Conservation (phyloP, 768 basidiomycete genomes). For the Daedaleopsis sinensis region DNA sequence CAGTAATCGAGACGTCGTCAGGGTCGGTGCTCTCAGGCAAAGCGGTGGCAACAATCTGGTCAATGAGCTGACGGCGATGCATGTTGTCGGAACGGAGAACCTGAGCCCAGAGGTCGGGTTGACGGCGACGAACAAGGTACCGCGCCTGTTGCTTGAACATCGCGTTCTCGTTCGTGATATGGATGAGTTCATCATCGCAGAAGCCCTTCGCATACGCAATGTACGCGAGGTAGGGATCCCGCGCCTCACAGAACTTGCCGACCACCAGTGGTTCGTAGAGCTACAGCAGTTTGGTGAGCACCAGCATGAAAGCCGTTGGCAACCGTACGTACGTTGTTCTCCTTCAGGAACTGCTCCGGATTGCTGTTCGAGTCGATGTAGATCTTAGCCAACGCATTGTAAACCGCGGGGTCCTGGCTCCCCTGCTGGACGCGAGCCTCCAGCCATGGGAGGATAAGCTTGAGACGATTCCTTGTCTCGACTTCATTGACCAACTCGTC, state of each 20-base stretch:
- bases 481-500: constrained; percentile 98
- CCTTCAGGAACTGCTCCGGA: constrained; percentile 96
- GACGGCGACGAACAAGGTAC: constrained; percentile 95
- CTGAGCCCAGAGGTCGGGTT: constrained; percentile 95
- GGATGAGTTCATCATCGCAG: constrained; percentile 96
- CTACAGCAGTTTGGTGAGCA: constrained; percentile 41
- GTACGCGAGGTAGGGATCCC: constrained; percentile 97
- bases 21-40: constrained; percentile 97
- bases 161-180: constrained; percentile 97
- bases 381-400: constrained; percentile 98
- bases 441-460: constrained; percentile 97
- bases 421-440: constrained; percentile 93
- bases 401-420: constrained; percentile 90
- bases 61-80: constrained; percentile 91
- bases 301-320: constrained; percentile 3
- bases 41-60: constrained; percentile 93
- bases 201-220: constrained; percentile 99
- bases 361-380: constrained; percentile 99
- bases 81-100: constrained; percentile 89
- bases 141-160: constrained; percentile 99
- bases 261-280: constrained; percentile 96
- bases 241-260: constrained; percentile 98
- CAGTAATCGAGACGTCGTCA: constrained; percentile 97
- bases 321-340: constrained; percentile 81
- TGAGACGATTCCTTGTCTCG: constrained; percentile 93